These are phyloP conservation scores for Boeremia lycopersici DNA, from an alignment of 2,329 filamentous ascomycete species.

Conservation along the genomic window DNA sequence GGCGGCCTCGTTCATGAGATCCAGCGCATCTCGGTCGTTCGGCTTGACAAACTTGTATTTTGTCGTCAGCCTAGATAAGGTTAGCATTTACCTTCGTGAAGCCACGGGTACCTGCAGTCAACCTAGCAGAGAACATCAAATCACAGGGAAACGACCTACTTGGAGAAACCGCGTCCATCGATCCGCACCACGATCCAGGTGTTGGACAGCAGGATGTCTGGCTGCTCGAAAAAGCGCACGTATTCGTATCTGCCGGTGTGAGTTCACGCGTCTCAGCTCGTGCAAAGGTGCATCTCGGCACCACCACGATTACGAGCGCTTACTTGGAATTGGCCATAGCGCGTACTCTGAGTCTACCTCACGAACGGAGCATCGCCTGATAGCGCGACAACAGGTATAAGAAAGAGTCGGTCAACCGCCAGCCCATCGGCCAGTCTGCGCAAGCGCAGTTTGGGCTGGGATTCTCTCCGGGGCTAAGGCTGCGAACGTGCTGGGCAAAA, in stretches of 20 bases:
- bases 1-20: conserved; percentile 96
- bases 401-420: conserved; percentile 7
- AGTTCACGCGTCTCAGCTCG: conserved; percentile 15
- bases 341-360: conserved; percentile 6
- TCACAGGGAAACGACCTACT: conserved; percentile 58
- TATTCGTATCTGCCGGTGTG: conserved; percentile 78
- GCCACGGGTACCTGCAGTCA: conserved; percentile 28
- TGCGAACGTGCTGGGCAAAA: conserved; percentile 16
- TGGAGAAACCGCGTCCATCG: conserved; percentile 93
- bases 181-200: conserved; percentile 96
- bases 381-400: conserved; percentile 1
- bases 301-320: conserved; percentile 2
- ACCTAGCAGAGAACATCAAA: conserved; percentile 7
- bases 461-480: conserved; percentile 17
- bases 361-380: conserved; percentile 2
- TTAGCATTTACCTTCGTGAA: not conserved
- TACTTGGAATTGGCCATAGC: conserved; percentile 19
- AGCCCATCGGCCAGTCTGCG: conserved; percentile 1
- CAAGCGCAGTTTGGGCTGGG: conserved; percentile 17
- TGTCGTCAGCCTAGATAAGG: conserved; percentile 69
- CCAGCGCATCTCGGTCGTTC: conserved; percentile 83
- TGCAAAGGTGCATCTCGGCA: conserved; percentile 1
- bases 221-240: conserved; percentile 85
- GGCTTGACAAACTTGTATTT: conserved; percentile 89
- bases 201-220: conserved; percentile 80